Evolutionary conservation across 306 rosid species (phyloP).

Genomic region (Cucurbita pepo): DNA sequence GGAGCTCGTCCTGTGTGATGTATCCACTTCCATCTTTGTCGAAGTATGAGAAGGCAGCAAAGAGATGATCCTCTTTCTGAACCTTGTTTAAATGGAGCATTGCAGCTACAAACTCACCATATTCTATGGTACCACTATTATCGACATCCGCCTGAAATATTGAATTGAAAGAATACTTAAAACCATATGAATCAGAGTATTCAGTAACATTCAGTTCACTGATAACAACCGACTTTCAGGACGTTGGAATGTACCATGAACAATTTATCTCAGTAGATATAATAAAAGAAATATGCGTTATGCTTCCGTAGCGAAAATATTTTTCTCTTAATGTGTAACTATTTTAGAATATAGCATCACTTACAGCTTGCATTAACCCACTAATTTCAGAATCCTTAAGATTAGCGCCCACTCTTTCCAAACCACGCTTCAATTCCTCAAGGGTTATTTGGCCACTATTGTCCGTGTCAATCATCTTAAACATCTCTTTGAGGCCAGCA

Average conservation of each 20-base stretch:
- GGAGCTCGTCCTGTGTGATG: constrained; percentile 84
- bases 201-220: not conserved
- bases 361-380: constrained; percentile 78
- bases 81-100: constrained; percentile 85
- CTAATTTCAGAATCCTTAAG: constrained; percentile 69
- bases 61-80: constrained; percentile 83
- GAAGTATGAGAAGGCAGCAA: constrained; percentile 71
- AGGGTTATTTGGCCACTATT: constrained; percentile 76
- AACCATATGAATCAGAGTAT: not conserved
- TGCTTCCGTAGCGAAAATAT: not conserved
- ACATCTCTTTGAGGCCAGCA: constrained; percentile 87
- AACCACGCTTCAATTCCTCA: constrained; percentile 77
- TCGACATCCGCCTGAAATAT: constrained; percentile 68
- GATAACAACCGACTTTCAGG: not conserved
- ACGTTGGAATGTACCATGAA: not conserved
- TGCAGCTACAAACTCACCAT: constrained; percentile 87
- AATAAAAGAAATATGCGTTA: not conserved
- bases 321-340: not conserved
- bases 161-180: not conserved
- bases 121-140: constrained; percentile 93
- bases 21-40: constrained; percentile 96
- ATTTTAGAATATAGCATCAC: constrained; percentile 13
- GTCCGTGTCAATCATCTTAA: constrained; percentile 81
- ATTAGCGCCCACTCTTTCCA: constrained; percentile 68
- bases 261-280: not conserved